These are phyloP conservation scores for Phallus indusiatus DNA, from an alignment of 768 basidiomycete species.

Conservation along the genomic window DNA sequence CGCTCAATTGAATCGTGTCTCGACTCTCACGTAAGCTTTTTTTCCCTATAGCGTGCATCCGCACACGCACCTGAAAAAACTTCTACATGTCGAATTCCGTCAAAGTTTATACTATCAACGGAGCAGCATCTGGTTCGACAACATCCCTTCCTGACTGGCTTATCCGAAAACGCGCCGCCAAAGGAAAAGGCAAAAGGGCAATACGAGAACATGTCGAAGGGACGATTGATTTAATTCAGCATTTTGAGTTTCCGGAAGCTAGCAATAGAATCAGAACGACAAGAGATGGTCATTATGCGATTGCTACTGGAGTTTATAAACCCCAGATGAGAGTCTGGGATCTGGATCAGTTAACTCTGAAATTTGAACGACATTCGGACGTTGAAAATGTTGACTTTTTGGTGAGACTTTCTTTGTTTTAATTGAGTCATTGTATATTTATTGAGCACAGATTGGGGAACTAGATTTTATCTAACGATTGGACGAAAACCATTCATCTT, in stretches of 20 bases:
- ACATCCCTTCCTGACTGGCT: slow-evolving; percentile 95
- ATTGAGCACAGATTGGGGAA: not conserved
- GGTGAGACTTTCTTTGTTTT: slow-evolving; percentile 55
- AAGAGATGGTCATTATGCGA: slow-evolving; percentile 81
- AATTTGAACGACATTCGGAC: slow-evolving; percentile 94
- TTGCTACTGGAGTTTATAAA: slow-evolving; percentile 96
- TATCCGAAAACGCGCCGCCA: slow-evolving; percentile 53
- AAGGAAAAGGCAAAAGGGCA: slow-evolving; percentile 54
- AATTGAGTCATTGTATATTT: not conserved
- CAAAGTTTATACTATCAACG: slow-evolving; percentile 95
- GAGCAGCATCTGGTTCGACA: slow-evolving; percentile 76
- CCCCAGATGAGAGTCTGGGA: slow-evolving; percentile 97
- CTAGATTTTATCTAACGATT: slow-evolving; percentile 92
- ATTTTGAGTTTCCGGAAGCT: slow-evolving; percentile 96
- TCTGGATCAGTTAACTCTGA: slow-evolving; percentile 80
- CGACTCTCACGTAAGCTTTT: too few species aligned
- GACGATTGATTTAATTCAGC: slow-evolving; percentile 84
- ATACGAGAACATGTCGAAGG: slow-evolving; percentile 70
- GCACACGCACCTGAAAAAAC: too few species aligned
- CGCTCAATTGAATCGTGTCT: too few species aligned
- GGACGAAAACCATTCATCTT: slow-evolving; percentile 96
- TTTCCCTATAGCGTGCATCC: too few species aligned
- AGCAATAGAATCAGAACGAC: slow-evolving; percentile 88
- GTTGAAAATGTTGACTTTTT: slow-evolving; percentile 97
- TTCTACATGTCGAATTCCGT: slow-evolving; percentile 33